phyloP scores from a whole-genome alignment of 2,329 filamentous ascomycete genomes.

The Botrytis galanthina region DNA sequence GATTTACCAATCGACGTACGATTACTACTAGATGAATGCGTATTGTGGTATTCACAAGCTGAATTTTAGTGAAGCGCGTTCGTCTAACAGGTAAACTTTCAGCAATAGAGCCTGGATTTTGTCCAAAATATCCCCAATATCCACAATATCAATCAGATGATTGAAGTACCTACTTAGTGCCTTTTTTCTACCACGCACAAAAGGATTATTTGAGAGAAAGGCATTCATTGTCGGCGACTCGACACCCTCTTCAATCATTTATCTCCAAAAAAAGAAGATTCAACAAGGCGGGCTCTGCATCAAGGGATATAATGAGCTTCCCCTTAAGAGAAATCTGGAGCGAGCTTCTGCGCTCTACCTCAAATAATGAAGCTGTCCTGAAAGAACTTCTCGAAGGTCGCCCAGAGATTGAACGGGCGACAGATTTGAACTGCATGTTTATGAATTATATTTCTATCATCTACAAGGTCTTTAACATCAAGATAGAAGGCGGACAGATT shows the following conservation, averaged over 20 bases:
- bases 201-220: neutral
- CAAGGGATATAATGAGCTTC: neutral
- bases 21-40: neutral
- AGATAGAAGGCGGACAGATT: conserved; percentile 5
- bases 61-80: neutral
- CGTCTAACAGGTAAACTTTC: neutral
- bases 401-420: neutral
- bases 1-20: neutral
- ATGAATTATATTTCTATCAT: conserved; percentile 12
- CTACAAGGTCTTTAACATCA: neutral
- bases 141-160: neutral
- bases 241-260: neutral
- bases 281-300: neutral
- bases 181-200: neutral
- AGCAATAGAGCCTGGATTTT: neutral
- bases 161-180: neutral
- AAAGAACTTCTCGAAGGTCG: neutral
- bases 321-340: neutral
- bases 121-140: too few relatives aligned
- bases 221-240: neutral
- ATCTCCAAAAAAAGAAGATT: neutral
- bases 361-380: neutral
- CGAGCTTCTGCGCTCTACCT: conserved; percentile 3
- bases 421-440: neutral
- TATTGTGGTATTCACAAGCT: neutral